Base-by-base conservation (phyloP, 495 filamentous ascomycete species). In the Parachaetomium inaequale region DNA sequence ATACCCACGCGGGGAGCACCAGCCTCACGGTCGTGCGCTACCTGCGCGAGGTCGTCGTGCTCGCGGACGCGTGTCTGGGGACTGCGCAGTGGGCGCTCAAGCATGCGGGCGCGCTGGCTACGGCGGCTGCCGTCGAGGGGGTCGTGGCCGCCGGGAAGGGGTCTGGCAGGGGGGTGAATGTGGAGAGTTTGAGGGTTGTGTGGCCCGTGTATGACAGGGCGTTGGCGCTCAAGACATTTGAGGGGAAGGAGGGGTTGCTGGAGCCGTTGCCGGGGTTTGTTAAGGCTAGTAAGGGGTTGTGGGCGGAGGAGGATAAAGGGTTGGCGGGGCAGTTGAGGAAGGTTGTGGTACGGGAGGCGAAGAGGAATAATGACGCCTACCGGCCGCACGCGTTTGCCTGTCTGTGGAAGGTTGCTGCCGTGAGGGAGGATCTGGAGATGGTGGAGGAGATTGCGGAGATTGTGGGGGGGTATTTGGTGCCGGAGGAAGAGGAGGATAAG, bases 241-340 rank as follows among this genome's bases (percentile, higher is more conserved):
- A 90, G 11, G 92, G 91, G 10, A 98, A 98, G 75, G 94, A 97
- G 73, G 87, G 84, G 59, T 85, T 98, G 51, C 77, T 98, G n/a
- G 81, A 85, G 59, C 88, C 90, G n/a, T 88, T 96, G 71, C 87
- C 90, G 14, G 84, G 84, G 59, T 92, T 96, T 66, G 84, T 86
- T 2, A 77, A 82, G 53, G 83, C 87, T 56, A 82, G 78, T 14
- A 82, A 79, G 67, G 76, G 69, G 15, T 67, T 89, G 25, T 92
- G 89, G 83, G 68, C 5, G 32, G 42, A 71, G 36, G 72, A 68
- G 14, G 80, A 87, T 36, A 63, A 72, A 23, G 74, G 76, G 28
- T 69, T 81, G 52, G 73, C 74, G 17, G 74, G 71, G 29, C 68
- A 74, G 49, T 74, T 78, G 65, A 75, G 76, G 70, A 83, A 83